Evolutionary conservation across 345 rosid species (phyloP).

Genomic region (Lepidium aucheri): DNA sequence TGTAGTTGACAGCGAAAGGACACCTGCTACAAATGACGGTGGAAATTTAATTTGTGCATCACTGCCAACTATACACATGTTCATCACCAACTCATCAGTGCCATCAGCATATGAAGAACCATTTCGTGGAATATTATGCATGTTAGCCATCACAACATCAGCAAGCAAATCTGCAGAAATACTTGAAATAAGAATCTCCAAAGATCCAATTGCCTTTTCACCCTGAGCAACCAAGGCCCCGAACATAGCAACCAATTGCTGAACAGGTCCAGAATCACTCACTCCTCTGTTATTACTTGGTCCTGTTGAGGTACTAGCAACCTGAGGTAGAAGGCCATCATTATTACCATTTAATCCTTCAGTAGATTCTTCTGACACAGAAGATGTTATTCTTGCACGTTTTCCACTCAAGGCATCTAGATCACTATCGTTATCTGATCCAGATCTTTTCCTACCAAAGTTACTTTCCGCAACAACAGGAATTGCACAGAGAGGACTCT

Average conservation of each 20-base stretch:
- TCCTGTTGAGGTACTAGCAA: conserved; percentile 38
- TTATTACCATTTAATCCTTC: conserved; percentile 36
- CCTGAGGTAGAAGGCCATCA: conserved; percentile 36
- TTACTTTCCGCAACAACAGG: conserved; percentile 33
- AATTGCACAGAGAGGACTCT: conserved; percentile 25
- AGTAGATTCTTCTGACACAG: conserved; percentile 52
- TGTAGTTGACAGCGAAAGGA: conserved; percentile 66
- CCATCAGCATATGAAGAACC: conserved; percentile 41
- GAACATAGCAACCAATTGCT: conserved; percentile 87
- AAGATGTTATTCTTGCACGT: conserved; percentile 53
- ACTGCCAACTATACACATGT: conserved; percentile 66
- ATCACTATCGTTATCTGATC: conserved; percentile 40
- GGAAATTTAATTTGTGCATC: conserved; percentile 63
- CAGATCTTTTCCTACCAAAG: conserved; percentile 63
- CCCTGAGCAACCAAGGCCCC: conserved; percentile 97
- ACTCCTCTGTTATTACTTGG: conserved; percentile 34
- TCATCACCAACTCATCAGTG: conserved; percentile 43
- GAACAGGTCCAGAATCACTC: conserved; percentile 68
- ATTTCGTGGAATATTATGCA: conserved; percentile 57
- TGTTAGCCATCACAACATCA: conserved; percentile 94
- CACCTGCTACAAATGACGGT: conserved; percentile 58
- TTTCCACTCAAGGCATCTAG: conserved; percentile 48
- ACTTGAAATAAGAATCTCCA: conserved; percentile 89
- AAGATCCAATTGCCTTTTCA: conserved; percentile 73
- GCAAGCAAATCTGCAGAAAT: conserved; percentile 93